Base-by-base conservation (phyloP, 305 asterid species). In the Rubia peregrina region DNA sequence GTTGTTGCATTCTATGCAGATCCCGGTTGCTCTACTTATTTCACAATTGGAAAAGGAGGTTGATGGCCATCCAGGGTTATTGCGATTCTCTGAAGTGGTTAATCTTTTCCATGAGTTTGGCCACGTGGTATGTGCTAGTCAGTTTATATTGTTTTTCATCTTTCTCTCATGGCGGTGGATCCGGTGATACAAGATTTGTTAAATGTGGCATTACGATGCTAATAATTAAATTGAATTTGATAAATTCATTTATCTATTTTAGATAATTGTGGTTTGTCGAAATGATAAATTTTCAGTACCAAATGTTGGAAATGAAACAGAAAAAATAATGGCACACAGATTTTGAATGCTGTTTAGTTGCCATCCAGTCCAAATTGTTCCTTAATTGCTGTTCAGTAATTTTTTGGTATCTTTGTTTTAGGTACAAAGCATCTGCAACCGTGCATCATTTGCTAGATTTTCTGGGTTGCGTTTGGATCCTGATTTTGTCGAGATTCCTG, bases 401-500 rank as follows among this genome's bases (percentile, higher is more conserved):
- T n/a, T 30, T 46, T 46, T 17, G 24, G 33, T 36, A 14, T 21
- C 8, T 66, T 66, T 16, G 19, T 36, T 6, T 72, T 85, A 94
- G 98, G 85, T 94, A 51, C 98, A 94, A 71, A 89, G 85, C 79
- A 80, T 81, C 70, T 94, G 99, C 93, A 94, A 87, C 62, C 86
- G 87, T 66, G 96, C 99, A 65, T 79, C 95, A 41, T 87, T 87
- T 81, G 84, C 96, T 67, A 83, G 92, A 81, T 89, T 91, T 85
- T 91, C 97, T 22, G 97, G 99, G 81, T 76, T 94, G 79, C 95
- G 91, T 73, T 73, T 91, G 87, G 98, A 94, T 80, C 93, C 98
- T 43, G 99, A 94, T 77, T 91, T 94, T 81, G 86, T 94, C 70
- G 99, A 94, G 87, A 90, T 94, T 62, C 99, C 98, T 33, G 93